phyloP scores from a whole-genome alignment of 371 early-diverging fungal species.

The Mortierella sp. region DNA sequence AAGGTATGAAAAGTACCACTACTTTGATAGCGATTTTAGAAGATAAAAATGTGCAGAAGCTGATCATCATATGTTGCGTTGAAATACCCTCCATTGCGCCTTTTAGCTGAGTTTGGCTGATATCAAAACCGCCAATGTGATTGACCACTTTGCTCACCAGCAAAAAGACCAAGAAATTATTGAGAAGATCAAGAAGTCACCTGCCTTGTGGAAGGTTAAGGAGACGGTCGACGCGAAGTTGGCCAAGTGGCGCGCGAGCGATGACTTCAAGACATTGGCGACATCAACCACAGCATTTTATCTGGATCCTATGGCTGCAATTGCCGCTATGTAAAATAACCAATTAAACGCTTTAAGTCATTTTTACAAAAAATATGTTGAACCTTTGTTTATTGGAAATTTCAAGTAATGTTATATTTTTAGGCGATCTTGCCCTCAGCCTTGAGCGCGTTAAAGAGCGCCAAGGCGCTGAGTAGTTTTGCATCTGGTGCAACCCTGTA shows the following conservation, averaged over 20 bases:
- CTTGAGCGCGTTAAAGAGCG: constrained; percentile 72
- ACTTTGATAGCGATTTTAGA: no score
- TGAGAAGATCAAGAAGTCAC: constrained; percentile 19
- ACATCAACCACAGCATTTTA: constrained; percentile 12
- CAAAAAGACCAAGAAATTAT: constrained; percentile 2
- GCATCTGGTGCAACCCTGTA: constrained; percentile 79
- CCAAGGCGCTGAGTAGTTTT: constrained; percentile 77
- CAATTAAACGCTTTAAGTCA: no score
- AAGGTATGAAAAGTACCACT: constrained; percentile 30
- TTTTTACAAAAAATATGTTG: no score
- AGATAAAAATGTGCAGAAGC: no score
- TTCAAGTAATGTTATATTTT: no score
- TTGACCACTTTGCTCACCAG: constrained; percentile 29
- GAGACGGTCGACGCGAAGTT: constrained; percentile 25
- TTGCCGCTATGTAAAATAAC: neutral
- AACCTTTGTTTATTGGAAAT: no score
- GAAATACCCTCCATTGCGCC: neutral
- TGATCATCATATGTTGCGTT: neutral
- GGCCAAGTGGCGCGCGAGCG: constrained; percentile 8
- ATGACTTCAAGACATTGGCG: constrained; percentile 14
- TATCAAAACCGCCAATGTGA: constrained; percentile 30
- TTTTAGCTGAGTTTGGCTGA: constrained; percentile 43
- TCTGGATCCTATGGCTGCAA: constrained; percentile 1
- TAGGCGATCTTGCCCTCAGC: constrained; percentile 55
- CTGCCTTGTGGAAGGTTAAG: constrained; percentile 25